A percentile compares a stretch with the other conserved stretches of the same genome.
These are phyloP conservation scores for Dispira simplex DNA, from an alignment of 192 early-diverging fungal species.

Conservation along the genomic window DNA sequence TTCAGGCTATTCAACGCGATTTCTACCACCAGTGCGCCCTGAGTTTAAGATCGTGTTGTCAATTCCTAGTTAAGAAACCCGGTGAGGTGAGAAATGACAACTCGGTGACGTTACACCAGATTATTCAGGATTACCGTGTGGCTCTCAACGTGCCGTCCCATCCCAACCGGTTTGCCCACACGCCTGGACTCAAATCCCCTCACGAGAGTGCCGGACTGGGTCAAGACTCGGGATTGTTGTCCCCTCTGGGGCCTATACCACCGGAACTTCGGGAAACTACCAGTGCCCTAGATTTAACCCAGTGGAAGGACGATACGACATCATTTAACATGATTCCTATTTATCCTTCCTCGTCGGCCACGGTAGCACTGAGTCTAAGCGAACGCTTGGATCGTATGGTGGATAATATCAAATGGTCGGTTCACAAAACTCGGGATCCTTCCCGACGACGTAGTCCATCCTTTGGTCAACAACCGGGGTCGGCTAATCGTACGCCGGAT, in stretches of 20 bases:
- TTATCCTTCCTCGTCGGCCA: neutral
- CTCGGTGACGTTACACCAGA: neutral
- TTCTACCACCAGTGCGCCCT: conserved; percentile 7
- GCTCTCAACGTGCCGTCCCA: conserved; percentile 7
- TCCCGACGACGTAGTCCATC: neutral
- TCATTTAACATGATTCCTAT: neutral
- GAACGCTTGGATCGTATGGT: conserved; percentile 1
- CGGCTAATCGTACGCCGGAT: neutral
- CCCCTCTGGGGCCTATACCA: neutral
- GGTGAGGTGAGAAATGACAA: too few species aligned
- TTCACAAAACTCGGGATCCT: neutral
- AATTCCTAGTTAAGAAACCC: too few species aligned
- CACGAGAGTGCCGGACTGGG: too few species aligned
- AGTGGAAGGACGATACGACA: neutral
- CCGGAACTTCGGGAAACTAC: neutral
- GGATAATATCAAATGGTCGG: conserved; percentile 8
- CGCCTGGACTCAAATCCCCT: neutral
- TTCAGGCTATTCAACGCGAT: neutral
- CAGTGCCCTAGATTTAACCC: conserved; percentile 6
- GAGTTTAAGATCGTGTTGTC: neutral
- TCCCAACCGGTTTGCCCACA: neutral
- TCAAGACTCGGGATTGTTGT: too few species aligned
- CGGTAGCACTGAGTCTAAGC: conserved; percentile 7
- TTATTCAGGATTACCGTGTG: conserved; percentile 6
- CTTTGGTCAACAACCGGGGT: neutral